Conservation (phyloP, 208 protist genomes). For the Crithidia fasciculata region DNA sequence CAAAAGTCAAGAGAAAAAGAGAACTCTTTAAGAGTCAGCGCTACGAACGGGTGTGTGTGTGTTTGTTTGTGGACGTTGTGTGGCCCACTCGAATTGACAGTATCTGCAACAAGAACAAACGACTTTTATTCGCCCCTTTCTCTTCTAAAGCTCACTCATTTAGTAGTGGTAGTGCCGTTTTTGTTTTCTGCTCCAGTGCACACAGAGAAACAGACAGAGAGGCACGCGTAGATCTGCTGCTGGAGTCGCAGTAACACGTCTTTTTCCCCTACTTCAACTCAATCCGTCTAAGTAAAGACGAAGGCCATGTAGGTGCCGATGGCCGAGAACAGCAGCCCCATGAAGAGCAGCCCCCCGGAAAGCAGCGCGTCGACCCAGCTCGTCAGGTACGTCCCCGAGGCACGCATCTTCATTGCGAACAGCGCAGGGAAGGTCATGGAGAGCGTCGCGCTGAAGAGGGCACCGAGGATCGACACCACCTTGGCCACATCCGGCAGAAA, state of each 20-base stretch:
- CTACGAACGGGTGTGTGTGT: neutral
- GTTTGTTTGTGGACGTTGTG: neutral
- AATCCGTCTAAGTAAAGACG: constrained; percentile 26
- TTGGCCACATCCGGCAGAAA: constrained; percentile 72
- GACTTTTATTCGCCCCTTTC: no score
- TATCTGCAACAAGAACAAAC: no score
- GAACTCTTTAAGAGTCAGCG: neutral
- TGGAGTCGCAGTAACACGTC: no score
- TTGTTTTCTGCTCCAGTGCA: no score
- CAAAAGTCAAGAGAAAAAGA: neutral
- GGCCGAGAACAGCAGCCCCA: constrained; percentile 60
- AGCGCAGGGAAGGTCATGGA: constrained; percentile 81
- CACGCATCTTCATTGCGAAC: constrained; percentile 75
- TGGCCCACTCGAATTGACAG: neutral
- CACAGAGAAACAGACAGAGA: no score
- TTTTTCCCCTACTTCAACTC: neutral
- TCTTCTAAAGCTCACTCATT: no score
- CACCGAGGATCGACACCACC: constrained; percentile 68
- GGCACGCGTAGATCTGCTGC: no score
- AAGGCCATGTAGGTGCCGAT: constrained; percentile 65
- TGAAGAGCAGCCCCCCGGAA: constrained; percentile 47
- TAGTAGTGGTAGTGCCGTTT: no score
- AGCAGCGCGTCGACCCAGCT: constrained; percentile 45
- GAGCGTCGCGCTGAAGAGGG: constrained; percentile 78
- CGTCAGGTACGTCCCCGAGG: constrained; percentile 64